A percentile compares a stretch with the other conserved stretches of the same genome.
phyloP scores from a whole-genome alignment of 2,329 filamentous ascomycete species.

The Aspergillus brunneoviolaceus region DNA sequence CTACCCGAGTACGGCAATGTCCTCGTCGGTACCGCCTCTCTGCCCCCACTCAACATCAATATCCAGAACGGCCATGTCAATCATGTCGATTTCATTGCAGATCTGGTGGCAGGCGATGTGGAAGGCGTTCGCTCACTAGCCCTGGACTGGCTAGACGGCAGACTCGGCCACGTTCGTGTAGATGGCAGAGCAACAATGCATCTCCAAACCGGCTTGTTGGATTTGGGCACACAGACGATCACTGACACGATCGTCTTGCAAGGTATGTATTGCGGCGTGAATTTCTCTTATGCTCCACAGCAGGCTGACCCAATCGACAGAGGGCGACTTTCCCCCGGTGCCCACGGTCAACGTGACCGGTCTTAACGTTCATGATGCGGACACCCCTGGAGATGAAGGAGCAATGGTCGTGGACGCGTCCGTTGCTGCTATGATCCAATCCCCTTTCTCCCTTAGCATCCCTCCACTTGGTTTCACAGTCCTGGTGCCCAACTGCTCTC shows the following conservation, averaged over 20 bases:
- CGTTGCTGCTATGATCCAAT: slow-evolving; percentile 70
- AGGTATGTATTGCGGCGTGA: slow-evolving; percentile 68
- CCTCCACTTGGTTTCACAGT: slow-evolving; percentile 83
- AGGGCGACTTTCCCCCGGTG: slow-evolving; percentile 68
- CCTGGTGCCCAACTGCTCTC: slow-evolving; percentile 76
- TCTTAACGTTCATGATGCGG: slow-evolving; percentile 74
- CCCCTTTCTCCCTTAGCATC: slow-evolving; percentile 72
- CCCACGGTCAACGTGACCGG: slow-evolving; percentile 80
- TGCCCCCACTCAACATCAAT: slow-evolving; percentile 74
- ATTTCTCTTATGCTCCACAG: slow-evolving; percentile 17
- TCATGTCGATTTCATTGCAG: slow-evolving; percentile 73
- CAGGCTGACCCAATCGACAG: slow-evolving; percentile 37
- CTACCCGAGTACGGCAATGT: slow-evolving; percentile 79
- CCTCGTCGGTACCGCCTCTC: slow-evolving; percentile 70
- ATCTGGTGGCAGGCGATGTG: slow-evolving; percentile 72
- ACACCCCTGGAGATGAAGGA: slow-evolving; percentile 53
- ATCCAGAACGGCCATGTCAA: slow-evolving; percentile 77
- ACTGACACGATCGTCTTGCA: slow-evolving; percentile 75
- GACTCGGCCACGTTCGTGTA: slow-evolving; percentile 68
- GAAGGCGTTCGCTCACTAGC: slow-evolving; percentile 76
- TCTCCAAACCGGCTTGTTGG: slow-evolving; percentile 76
- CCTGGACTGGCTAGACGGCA: slow-evolving; percentile 84
- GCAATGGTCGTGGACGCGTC: slow-evolving; percentile 80
- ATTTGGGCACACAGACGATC: slow-evolving; percentile 73
- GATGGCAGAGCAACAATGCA: slow-evolving; percentile 70